These are phyloP conservation scores for Paraurostyla sp. DNA, from an alignment of 73 alveolate species.

Conservation along the genomic window DNA sequence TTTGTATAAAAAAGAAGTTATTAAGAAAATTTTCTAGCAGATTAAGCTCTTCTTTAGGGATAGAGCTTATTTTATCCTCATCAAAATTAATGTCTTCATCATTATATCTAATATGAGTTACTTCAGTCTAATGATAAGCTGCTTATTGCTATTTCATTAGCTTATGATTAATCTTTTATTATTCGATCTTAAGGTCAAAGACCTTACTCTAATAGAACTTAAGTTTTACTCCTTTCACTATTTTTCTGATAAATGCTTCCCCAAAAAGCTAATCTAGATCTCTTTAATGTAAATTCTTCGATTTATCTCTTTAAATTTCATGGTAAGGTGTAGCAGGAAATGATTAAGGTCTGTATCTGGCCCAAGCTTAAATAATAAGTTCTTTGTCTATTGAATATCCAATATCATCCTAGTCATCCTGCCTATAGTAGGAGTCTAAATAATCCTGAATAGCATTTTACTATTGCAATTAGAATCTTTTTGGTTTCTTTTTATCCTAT, in stretches of 20 bases:
- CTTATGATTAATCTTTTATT: conserved; percentile 7
- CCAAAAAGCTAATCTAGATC: conserved; percentile 20
- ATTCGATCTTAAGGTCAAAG: conserved; percentile 4
- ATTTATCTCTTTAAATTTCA: neutral
- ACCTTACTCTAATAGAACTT: conserved; percentile 30
- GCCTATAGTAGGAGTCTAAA: neutral
- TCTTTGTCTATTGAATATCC: conserved; percentile 24
- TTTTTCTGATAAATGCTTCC: neutral
- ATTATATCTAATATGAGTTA: neutral
- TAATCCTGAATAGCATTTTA: neutral
- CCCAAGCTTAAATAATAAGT: conserved; percentile 69
- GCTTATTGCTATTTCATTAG: neutral
- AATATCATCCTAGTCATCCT: conserved; percentile 30
- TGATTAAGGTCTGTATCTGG: conserved; percentile 62
- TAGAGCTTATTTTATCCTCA: neutral
- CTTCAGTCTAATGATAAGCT: neutral
- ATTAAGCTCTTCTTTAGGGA: conserved; percentile 61
- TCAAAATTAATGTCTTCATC: neutral
- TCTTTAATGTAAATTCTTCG: neutral
- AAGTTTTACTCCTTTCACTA: neutral
- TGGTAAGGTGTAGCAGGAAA: neutral
- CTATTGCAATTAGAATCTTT: no score
- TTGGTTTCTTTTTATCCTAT: neutral
- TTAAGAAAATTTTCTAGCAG: conserved; percentile 51
- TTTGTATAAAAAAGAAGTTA: conserved; percentile 34